Base-by-base conservation (phyloP, 2,329 filamentous ascomycete species). In the Hymenoscyphus albidus region DNA sequence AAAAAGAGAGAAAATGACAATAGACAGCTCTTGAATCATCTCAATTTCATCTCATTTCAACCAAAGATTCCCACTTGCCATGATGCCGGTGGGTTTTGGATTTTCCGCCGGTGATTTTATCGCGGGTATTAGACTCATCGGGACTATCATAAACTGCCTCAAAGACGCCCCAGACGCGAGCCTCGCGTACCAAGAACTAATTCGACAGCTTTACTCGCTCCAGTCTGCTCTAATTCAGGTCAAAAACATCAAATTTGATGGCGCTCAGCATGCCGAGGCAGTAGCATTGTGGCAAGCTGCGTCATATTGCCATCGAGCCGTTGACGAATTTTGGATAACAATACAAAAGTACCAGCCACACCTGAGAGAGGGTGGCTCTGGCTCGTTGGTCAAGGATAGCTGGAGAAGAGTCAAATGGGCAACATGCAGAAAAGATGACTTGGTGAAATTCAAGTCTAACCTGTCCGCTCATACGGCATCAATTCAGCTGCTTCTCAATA, bases 381-480 rank as follows among this genome's bases (percentile, higher is more conserved):
- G 58, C 14, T 58, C 63, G 22, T 51, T 38, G n/a, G 54, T 67
- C 2, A 74, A 69, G 58, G 64, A 66, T 65, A 62, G 63, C 2
- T 73, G 68, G 62, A 68, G 58, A 54, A 75, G 72, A 59, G 67
- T 75, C 18, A 67, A 70, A 61, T 76, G 74, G 74, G 66, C 71
- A 2, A 5, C 74, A 32, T 74, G 72, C 56, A 71, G 68, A 58
- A 72, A 72, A 61, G 71, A 74, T 12, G 72, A 75, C 65, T 27
- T 75, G 16, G 68, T 63, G 32, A 68, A 54, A 12, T 69, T 74
- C 54, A 75, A 64, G 18, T 61, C 70, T 12, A 63, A 70, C 2
- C 65, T 76, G 51, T 65, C 61, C 22, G 69, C 64, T 12, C 73
- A 75, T 27, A 63, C 62, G 5, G 14, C 48, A 16, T 13, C 16